Base-by-base conservation (phyloP, 441 rosid species). In the Populus tomentosa region DNA sequence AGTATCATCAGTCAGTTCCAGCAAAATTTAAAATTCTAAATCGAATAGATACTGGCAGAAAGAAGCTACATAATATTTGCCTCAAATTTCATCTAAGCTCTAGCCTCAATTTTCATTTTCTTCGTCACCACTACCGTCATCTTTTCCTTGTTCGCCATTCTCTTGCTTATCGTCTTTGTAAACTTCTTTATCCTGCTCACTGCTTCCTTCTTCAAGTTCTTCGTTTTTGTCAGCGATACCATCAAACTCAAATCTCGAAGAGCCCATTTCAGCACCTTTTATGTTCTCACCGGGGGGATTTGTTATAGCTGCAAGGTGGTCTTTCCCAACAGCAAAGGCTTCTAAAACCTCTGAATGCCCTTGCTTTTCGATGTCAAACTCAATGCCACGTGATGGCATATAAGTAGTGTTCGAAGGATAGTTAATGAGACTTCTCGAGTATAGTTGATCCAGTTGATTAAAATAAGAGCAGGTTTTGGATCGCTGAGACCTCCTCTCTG, bases 391-490 rank as follows among this genome's bases (percentile, higher is more conserved):
- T 11, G 69, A 42, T 50, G 79, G 76, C 28, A 42, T 38, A 5
- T 40, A 24, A 74, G 82, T 28, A 63, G 9, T 21, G 36, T 23
- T 30, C 6, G 81, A 13, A 70, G 75, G 50, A 40, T 62, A 46
- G 61, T 50, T 33, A 5, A 70, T 38, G 67, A 50, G 28, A 14
- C 76, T 46, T 72, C 75, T 75, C 21, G 87, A 77, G 81, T 86
- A 78, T 63, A 86, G 80, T 53, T 81, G 83, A 80, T 86, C 87
- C 69, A 86, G 23, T 64, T 84, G 85, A 33, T 81, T 66, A 77
- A 87, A 84, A 76, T 87, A 85, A 21, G 82, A 26, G 69, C 88
- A 85, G 20, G 88, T 81, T 64, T 82, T 87, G 16, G 85, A 85
- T 33, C 74, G 77, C 72, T 13, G 67, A 70, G 79, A 68, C 18